A percentile compares a stretch with the other conserved stretches of the same genome.
phyloP scores from a whole-genome alignment of 140 eudicot species.

The Erigeron philadelphicus region DNA sequence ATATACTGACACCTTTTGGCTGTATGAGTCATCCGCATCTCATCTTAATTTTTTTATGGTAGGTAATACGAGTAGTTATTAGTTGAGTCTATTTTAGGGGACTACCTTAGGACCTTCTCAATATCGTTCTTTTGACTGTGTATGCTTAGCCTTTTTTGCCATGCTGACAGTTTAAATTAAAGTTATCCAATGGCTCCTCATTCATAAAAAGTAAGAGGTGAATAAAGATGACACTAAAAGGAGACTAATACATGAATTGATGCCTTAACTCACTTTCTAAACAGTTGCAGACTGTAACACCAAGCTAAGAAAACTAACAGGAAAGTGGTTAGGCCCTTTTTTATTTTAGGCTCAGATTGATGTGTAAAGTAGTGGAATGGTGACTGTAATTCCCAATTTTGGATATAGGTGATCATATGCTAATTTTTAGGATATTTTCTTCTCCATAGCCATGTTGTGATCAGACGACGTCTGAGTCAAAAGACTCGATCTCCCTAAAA shows the following conservation, averaged over 20 bases:
- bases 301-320: background rate
- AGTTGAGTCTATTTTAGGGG: slow-evolving; percentile 9
- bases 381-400: background rate
- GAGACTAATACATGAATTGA: too few relatives aligned
- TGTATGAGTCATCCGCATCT: slow-evolving; percentile 30
- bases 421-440: background rate
- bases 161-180: background rate
- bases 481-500: too few relatives aligned
- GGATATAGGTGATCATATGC: background rate
- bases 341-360: background rate
- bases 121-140: slow-evolving; percentile 17
- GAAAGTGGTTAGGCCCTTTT: background rate
- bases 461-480: too few relatives aligned
- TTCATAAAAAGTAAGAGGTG: too few relatives aligned
- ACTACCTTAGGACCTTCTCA: slow-evolving; percentile 11
- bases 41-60: background rate
- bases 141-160: background rate
- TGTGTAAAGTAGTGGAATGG: slow-evolving; percentile 10
- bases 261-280: too few relatives aligned
- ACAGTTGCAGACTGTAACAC: slow-evolving; percentile 2
- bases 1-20: slow-evolving; percentile 9
- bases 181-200: background rate
- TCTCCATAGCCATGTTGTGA: background rate
- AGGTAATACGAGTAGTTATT: background rate
- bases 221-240: too few relatives aligned